Percentiles rank a stretch among this genome's conserved stretches.
Conservation (phyloP, 1,284 basidiomycete genomes). For the Ceratobasidium sp. region DNA sequence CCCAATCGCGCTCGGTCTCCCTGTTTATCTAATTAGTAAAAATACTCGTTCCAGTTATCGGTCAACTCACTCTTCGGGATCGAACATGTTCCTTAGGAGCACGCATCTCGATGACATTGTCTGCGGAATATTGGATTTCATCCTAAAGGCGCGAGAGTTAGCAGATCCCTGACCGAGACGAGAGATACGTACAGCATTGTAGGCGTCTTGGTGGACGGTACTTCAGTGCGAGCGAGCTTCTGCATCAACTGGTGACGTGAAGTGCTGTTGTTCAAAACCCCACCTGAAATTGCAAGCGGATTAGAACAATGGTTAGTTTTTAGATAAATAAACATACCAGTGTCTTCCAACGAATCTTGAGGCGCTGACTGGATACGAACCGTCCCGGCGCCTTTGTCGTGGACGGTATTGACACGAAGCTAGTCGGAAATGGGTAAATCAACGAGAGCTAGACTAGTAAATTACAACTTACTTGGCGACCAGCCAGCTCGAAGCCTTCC, state of each 20-base stretch:
- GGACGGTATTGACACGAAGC: constrained; percentile 91
- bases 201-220: constrained; percentile 68
- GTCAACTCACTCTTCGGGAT: constrained; percentile 86
- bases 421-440: constrained; percentile 56
- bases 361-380: constrained; percentile 41
- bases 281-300: constrained; percentile 60
- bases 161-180: constrained; percentile 24
- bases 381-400: constrained; percentile 84
- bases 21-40: constrained; percentile 58
- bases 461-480: constrained; percentile 77
- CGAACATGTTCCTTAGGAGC: constrained; percentile 95
- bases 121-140: constrained; percentile 78
- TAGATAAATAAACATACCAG: constrained; percentile 60
- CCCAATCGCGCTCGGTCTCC: constrained; percentile 97
- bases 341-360: constrained; percentile 86
- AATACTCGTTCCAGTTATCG: too few relatives aligned
- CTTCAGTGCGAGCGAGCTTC: constrained; percentile 95
- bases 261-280: constrained; percentile 89
- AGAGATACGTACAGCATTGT: constrained; percentile 66
- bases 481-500: constrained; percentile 98
- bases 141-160: constrained; percentile 58
- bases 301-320: constrained; percentile 29
- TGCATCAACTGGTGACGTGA: constrained; percentile 98
- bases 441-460: constrained; percentile 17
- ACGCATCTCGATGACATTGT: constrained; percentile 87